phyloP scores from a whole-genome alignment of 2,329 filamentous ascomycete species.

The Domatiomyces globalis region DNA sequence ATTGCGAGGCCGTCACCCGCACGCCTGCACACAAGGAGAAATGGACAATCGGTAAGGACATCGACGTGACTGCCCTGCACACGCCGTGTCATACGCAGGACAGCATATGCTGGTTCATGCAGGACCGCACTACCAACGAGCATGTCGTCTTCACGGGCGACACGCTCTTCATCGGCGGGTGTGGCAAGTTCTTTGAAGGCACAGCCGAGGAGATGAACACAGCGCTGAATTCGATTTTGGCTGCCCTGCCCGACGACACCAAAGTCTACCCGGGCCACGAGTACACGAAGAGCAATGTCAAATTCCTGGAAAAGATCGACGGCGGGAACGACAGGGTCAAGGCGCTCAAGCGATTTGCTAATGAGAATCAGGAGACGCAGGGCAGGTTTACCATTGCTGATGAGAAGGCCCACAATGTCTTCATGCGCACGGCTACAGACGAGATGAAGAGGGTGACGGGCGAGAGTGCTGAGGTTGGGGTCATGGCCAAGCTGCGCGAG shows the following conservation, averaged over 20 bases:
- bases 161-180: constrained; percentile 88
- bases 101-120: constrained; percentile 87
- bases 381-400: constrained; percentile 94
- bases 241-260: constrained; percentile 71
- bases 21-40: constrained; percentile 61
- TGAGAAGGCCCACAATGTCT: constrained; percentile 90
- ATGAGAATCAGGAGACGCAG: constrained; percentile 73
- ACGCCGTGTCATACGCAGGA: constrained; percentile 98
- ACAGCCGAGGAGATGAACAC: constrained; percentile 80
- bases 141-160: constrained; percentile 89
- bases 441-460: constrained; percentile 72
- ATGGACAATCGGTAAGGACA: constrained; percentile 67
- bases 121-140: constrained; percentile 47
- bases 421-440: constrained; percentile 74
- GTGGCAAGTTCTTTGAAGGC: constrained; percentile 92
- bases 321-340: constrained; percentile 47
- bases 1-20: constrained; percentile 65
- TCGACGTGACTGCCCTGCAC: constrained; percentile 74
- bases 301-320: constrained; percentile 44
- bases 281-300: constrained; percentile 94
- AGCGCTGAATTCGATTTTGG: constrained; percentile 76
- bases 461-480: constrained; percentile 62
- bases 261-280: constrained; percentile 91
- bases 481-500: constrained; percentile 74
- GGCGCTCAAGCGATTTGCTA: constrained; percentile 62